phyloP scores from a whole-genome alignment of 129 eudicot species.

The Lactuca sativa region DNA sequence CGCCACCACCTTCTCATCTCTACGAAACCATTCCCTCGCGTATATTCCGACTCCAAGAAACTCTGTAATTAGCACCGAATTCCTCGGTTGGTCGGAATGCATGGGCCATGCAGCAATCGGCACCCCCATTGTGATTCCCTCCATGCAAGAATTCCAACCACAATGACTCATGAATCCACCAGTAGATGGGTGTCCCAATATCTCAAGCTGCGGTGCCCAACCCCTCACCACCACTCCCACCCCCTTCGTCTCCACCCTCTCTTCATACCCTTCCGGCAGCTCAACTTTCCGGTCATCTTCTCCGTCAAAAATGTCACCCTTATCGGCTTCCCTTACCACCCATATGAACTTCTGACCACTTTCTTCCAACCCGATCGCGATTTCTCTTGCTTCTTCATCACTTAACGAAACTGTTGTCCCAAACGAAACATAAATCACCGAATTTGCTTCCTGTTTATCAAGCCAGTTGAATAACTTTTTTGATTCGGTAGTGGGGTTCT shows the following conservation, averaged over 20 bases:
- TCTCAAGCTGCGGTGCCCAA: slow-evolving; percentile 44
- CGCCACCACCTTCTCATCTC: slow-evolving; percentile 30
- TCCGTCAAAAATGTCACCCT: slow-evolving; percentile 25
- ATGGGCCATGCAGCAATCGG: slow-evolving; percentile 60
- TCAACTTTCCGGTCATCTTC: slow-evolving; percentile 20
- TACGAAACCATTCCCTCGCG: slow-evolving; percentile 28
- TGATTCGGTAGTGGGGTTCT: not conserved
- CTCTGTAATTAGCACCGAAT: slow-evolving; percentile 31
- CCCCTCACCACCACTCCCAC: slow-evolving; percentile 38
- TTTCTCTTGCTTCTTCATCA: slow-evolving; percentile 24
- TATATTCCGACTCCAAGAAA: slow-evolving; percentile 29
- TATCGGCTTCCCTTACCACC: slow-evolving; percentile 42
- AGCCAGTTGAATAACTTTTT: slow-evolving; percentile 25
- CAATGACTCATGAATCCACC: slow-evolving; percentile 50
- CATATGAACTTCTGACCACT: slow-evolving; percentile 37
- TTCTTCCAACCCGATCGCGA: slow-evolving; percentile 32
- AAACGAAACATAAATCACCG: slow-evolving; percentile 39
- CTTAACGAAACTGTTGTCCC: slow-evolving; percentile 31
- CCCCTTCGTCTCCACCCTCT: slow-evolving; percentile 19
- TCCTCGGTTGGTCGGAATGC: slow-evolving; percentile 57
- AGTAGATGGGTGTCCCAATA: slow-evolving; percentile 30
- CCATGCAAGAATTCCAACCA: slow-evolving; percentile 52
- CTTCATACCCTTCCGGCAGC: slow-evolving; percentile 40
- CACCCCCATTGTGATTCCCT: slow-evolving; percentile 47
- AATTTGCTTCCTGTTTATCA: slow-evolving; percentile 27